Evolutionary conservation across 2,329 filamentous ascomycete species (phyloP).

Genomic region (Sclerotinia trifoliorum): DNA sequence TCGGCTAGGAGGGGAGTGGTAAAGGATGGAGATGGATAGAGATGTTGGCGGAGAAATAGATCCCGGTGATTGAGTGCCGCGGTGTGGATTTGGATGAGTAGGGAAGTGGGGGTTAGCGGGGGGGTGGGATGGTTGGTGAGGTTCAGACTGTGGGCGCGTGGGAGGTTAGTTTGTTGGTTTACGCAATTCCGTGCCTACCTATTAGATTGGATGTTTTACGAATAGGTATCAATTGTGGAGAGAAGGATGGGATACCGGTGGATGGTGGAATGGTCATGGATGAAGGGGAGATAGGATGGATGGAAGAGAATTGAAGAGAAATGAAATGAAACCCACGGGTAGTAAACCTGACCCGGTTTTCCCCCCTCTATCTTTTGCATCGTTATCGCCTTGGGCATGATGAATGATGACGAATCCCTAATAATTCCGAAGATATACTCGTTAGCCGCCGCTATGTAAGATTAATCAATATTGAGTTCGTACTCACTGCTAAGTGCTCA

Average conservation of each 20-base stretch:
- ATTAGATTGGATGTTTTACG: background rate
- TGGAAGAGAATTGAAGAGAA: background rate
- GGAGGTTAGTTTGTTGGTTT: conserved; percentile 27
- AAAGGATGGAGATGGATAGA: conserved; percentile 85
- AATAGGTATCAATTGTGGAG: conserved; percentile 27
- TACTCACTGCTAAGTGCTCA: no score
- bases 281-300: background rate
- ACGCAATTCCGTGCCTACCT: no score
- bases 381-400: conserved; percentile 36
- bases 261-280: no score
- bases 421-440: no score
- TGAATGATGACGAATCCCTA: conserved; percentile 6
- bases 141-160: conserved; percentile 43
- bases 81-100: conserved; percentile 73
- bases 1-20: conserved; percentile 77
- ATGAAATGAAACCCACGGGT: conserved; percentile 66
- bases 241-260: no score
- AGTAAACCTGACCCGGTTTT: conserved; percentile 87
- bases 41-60: conserved; percentile 86
- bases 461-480: no score
- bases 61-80: conserved; percentile 93
- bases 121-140: conserved; percentile 63
- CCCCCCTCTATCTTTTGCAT: conserved; percentile 66
- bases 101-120: conserved; percentile 61
- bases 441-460: no score